Evolutionary conservation across 2,329 filamentous ascomycete genomes (phyloP).

Genomic region (Chaetomium globosum): DNA sequence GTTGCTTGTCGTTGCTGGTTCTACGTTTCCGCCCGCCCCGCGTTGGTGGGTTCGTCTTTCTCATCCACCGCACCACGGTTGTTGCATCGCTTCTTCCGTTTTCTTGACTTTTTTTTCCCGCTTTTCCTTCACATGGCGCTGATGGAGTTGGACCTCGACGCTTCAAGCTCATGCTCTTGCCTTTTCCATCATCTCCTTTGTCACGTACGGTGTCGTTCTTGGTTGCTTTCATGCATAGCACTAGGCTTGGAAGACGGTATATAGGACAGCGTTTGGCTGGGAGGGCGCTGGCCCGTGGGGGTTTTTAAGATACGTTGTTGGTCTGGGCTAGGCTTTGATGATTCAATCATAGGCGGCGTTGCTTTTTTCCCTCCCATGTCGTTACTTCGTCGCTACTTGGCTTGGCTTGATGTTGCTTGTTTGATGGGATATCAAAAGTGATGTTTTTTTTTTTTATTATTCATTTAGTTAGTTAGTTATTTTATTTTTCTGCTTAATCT

Average conservation of each 20-base stretch:
- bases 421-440: constrained; percentile 8
- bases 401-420: background rate
- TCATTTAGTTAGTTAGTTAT: background rate
- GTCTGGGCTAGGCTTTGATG: background rate
- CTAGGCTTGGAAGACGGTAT: background rate
- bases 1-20: background rate
- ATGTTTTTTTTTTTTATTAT: constrained; percentile 5
- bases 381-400: background rate
- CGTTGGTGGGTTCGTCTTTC: background rate
- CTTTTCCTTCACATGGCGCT: constrained; percentile 9
- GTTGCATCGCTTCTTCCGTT: background rate
- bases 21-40: background rate
- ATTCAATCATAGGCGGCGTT: constrained; percentile 16
- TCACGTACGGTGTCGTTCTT: background rate
- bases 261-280: background rate
- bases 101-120: background rate
- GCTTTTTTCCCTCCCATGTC: background rate
- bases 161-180: background rate
- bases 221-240: constrained; percentile 10
- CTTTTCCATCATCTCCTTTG: background rate
- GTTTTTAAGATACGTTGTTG: background rate
- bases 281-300: background rate
- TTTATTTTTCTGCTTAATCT: background rate
- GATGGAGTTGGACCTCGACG: constrained; percentile 6
- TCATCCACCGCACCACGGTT: background rate